Base-by-base conservation (phyloP, 2,329 filamentous ascomycete species). In the Blastomyces parvus region DNA sequence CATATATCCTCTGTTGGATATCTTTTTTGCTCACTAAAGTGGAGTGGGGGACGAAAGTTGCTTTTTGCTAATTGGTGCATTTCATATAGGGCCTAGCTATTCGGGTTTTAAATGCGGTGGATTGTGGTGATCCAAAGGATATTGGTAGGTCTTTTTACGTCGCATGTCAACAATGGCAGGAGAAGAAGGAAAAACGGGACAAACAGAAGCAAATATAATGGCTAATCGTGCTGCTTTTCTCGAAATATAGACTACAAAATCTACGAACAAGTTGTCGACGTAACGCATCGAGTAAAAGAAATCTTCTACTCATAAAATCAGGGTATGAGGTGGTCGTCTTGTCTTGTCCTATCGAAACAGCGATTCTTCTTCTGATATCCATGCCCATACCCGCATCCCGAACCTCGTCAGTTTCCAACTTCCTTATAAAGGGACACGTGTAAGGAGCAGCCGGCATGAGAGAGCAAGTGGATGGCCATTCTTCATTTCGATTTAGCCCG, bases 241-340 rank as follows among this genome's bases (percentile, higher is more conserved):
- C 33, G 4, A 13, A 56, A 48, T 59, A 9, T 67, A 93, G 91
- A 97, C 77, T 90, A 89, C 75, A 82, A 81, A 61, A 83, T 90
- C 42, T 88, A 86, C 65, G 86, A 90, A 63, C 85, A 88, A 0
- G 88, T 97, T 2, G 92, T 96, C 19, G 89, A 97, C 64, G 87
- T 86, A 44, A 94, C 91, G 42, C 92, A 97, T 77, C 84, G 86
- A 59, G 85, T 91, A 73, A 89, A 88, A 71, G 81, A 86, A 65
- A 88, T 97, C 60, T 97, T 97, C 73, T 91, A 89, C 71, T 83
- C 84, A 62, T 80, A 67, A 13, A 65, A 69, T 11, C 36, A 19
- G 55, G 22, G 17, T 40, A 40, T 58, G 36, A 17, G 11, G 17
- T 22, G n/a, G n/a, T 40, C 13, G 9, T 38, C 36, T 2, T 38